Evolutionary conservation across 177 flowering plant species (phyloP), one percentile per base, ranked within the genome.

Genomic region (Telopea speciosissima): DNA sequence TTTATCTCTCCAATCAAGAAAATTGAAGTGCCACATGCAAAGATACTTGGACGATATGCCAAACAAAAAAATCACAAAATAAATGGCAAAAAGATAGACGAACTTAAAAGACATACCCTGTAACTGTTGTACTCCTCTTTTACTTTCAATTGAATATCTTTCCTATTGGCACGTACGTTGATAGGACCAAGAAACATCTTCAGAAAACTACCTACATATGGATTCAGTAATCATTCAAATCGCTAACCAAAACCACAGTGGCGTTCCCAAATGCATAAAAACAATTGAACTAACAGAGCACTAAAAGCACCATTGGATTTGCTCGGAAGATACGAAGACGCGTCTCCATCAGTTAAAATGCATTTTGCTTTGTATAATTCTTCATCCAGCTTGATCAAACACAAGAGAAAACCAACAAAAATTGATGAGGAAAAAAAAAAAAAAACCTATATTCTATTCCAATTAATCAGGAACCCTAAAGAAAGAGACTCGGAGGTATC

Each of bases 111-210:
- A n/a, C 83, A 60, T 83, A 95, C 99, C 77, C 88, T 88, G 78
- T 86, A 89, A 72, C 84, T 84, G 81, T 95, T 95, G 82, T 95
- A 95, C 74, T 95, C 99, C 81, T 95, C 93, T 74, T 95, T 95
- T 25, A 95, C 92, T 84, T 91, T 92, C 79, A 92, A 74, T 69
- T 91, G 96, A 31, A 93, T 84, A 67, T 95, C 99, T 75, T 90
- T 92, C 77, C 87, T 81, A 22, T 85, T 80, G 16, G 97, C 97
- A 24, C 94, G 88, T 61, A 95, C 97, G 77, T 85, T 91, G 24
- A 92, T 85, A 21, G 99, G 99, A 64, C 99, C 99, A 42, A 95
- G 78, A 83, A 95, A 92, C 96, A 88, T 95, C 83, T 74, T 89
- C 74, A 95, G 76, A 59, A 95, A 92, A n/a, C 80, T 24, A 58